Evolutionary conservation across 164 flowering plant species (phyloP), one percentile per base, ranked within the genome.

Genomic region (Umbilicus rupestris): DNA sequence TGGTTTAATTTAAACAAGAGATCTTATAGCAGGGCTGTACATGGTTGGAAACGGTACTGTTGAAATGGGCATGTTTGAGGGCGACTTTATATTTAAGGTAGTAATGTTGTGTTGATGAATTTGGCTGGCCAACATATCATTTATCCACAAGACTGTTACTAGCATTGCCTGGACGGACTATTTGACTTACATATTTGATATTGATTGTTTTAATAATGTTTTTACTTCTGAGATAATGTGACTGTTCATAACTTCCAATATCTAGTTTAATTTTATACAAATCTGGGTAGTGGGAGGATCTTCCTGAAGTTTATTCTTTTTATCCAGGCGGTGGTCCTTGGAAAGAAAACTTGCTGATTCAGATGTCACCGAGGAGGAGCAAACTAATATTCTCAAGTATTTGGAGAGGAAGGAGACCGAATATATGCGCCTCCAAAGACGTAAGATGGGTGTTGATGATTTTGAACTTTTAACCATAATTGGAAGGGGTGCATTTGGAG

Each of bases 351-450:
- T 87, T 76, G 89, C 87, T 41, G 89, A 85, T 80, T 85, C 86
- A 68, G 89, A 85, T 73, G 92, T 87, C 39, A 85, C 92, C 2
- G 85, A 80, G 80, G 92, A 87, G 78, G 92, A 87, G 73, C 92
- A 87, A 62, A 78, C 68, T 73, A 85, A 87, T 77, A 73, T 87
- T 5, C 70, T 87, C 2, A 87, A 87, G 52, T 79, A 80, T 71
- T 72, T 80, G 47, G 84, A 80, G 71, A 71, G 70, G 71, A 80
- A 80, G 74, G 84, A 80, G 68, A 80, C 84, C 24, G 84, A 80
- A 63, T 80, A 80, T 68, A 80, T 80, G 84, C 81, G 84, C 39
- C 73, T 78, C 58, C 84, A 80, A 62, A 74, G 84, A 64, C 84
- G 76, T 70, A 80, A 76, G 65, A 80, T 80, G 80, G 78, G 81